Evolutionary conservation across 805 yeast species (phyloP), one percentile per base, ranked within the genome.

Genomic region (Saccharomycopsis babjevae): DNA sequence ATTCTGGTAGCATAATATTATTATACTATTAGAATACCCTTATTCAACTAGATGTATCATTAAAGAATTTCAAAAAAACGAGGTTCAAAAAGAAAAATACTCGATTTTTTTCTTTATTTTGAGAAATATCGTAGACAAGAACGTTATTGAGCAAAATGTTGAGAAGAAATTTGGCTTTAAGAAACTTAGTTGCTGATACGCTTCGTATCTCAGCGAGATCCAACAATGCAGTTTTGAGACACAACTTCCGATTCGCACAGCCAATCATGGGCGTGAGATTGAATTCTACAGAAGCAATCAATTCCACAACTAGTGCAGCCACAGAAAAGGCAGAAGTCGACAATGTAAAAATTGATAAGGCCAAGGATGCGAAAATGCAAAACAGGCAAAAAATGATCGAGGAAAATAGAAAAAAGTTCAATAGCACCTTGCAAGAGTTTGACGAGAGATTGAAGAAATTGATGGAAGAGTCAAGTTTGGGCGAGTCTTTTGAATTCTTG

Each of bases 401-500:
- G 28, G 52, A 46, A 46, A 46, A 46, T 10, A 46, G 52, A 46
- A n/a, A 46, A 46, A 46, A 46, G 16, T 46, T 46, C 13, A 46
- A 46, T n/a, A 46, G 32, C n/a, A 46, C 52, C 16, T 28, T 56
- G 36, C 22, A 56, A 40, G 52, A 56, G 18, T 40, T 56, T 10
- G 43, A 56, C 13, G 18, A 22, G 11, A 36, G 25, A 28, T 39
- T 39, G 52, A 42, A 56, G 11, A 28, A 22, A 56, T 34, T 52
- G 22, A n/a, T 56, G 22, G 39, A 20, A 16, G 58, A 56, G 32
- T 30, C 25, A 6, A 25, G 25, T 40, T 55, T 60, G 25, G 50
- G 30, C 34, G 60, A 60, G 20, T 57, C 60, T 3, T 57, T 60
- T 42, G 62, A 60, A 13, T 52, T 40, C 32, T 42, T 57, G 30